Conservation (phyloP, 176 grass and related monocot genomes). For the Olyra latifolia region DNA sequence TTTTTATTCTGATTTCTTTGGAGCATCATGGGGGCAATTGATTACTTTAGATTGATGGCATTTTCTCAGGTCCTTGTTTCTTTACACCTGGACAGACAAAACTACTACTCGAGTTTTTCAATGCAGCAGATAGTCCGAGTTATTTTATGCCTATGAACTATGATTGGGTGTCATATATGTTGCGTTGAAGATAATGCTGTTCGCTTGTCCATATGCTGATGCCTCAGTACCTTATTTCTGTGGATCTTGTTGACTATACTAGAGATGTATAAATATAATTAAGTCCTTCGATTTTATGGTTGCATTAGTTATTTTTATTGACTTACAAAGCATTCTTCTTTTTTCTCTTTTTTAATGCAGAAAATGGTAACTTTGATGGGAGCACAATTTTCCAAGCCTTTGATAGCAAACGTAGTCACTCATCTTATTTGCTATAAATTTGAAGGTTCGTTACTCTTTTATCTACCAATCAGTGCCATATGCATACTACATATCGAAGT, state of each 20-base stretch:
- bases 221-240: neutral
- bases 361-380: slow-evolving; percentile 96
- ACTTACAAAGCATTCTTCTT: neutral
- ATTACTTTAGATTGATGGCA: neutral
- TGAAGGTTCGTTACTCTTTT: slow-evolving; percentile 55
- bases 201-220: neutral
- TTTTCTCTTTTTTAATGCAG: slow-evolving; percentile 44
- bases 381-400: slow-evolving; percentile 72
- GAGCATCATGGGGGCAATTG: neutral
- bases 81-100: neutral
- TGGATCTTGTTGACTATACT: neutral
- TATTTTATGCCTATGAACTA: neutral
- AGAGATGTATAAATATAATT: neutral
- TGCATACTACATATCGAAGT: neutral
- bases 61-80: neutral
- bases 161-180: neutral
- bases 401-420: slow-evolving; percentile 65
- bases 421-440: slow-evolving; percentile 97
- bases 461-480: neutral
- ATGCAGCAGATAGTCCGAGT: neutral
- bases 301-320: neutral
- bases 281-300: neutral
- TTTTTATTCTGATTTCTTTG: neutral
- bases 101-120: neutral
- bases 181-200: neutral